Evolutionary conservation across 495 filamentous ascomycete genomes (phyloP).

Genomic region (Penicillium mononematosum): DNA sequence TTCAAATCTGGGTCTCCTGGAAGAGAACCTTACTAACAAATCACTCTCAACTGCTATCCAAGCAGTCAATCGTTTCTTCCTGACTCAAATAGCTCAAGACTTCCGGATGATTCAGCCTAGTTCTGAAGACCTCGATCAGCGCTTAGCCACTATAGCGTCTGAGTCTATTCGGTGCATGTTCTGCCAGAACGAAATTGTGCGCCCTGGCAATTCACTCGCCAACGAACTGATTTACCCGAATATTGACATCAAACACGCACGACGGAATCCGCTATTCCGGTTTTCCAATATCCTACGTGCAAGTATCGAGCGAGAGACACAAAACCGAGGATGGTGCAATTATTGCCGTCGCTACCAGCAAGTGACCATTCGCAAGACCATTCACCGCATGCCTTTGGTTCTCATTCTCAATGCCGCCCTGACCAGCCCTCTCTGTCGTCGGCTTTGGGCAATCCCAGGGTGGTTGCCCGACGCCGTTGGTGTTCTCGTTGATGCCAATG

Average conservation of each 20-base stretch:
- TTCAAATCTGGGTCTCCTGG: constrained; percentile 68
- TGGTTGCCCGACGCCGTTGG: constrained; percentile 95
- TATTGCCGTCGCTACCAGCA: constrained; percentile 83
- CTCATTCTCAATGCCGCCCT: constrained; percentile 81
- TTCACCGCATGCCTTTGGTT: constrained; percentile 76
- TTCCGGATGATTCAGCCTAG: constrained; percentile 61
- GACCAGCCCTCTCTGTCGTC: constrained; percentile 64
- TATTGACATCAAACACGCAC: constrained; percentile 43
- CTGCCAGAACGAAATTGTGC: constrained; percentile 74
- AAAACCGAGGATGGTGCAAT: constrained; percentile 85
- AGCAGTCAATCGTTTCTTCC: constrained; percentile 70
- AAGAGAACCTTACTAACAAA: constrained; percentile 72
- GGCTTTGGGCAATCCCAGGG: constrained; percentile 79
- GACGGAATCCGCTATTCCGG: constrained; percentile 55
- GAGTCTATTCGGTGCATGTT: constrained; percentile 73
- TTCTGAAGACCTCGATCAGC: constrained; percentile 57
- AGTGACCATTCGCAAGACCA: constrained; percentile 72
- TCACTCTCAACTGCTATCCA: constrained; percentile 74
- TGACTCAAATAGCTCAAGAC: constrained; percentile 69
- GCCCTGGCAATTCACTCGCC: constrained; percentile 66
- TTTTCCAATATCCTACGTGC: constrained; percentile 84
- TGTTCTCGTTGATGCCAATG: constrained; percentile 68
- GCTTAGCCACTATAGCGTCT: constrained; percentile 53
- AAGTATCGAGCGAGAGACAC: constrained; percentile 80
- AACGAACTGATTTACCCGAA: constrained; percentile 83